A percentile compares a stretch with the other conserved stretches of the same genome.
These are phyloP conservation scores for Pseudocercospora ulei DNA, from an alignment of 2,329 filamentous ascomycete genomes.

Conservation along the genomic window DNA sequence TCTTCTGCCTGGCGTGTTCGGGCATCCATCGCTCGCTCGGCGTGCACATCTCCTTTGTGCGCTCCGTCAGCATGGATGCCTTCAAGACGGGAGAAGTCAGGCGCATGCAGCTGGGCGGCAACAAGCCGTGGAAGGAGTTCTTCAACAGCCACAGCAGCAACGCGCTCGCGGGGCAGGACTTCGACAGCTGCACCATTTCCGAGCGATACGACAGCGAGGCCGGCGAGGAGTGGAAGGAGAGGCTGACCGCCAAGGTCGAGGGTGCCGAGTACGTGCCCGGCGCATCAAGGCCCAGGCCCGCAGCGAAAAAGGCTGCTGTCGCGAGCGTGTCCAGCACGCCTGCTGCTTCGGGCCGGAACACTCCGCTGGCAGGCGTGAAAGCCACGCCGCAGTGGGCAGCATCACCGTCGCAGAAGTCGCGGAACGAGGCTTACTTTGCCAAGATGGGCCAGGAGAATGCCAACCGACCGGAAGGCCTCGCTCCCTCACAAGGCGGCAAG, in stretches of 20 bases:
- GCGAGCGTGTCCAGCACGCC: constrained; percentile 23
- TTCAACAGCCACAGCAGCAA: constrained; percentile 55
- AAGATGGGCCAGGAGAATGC: constrained; percentile 76
- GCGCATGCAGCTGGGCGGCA: constrained; percentile 87
- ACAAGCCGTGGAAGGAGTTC: constrained; percentile 76
- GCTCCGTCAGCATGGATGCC: constrained; percentile 95
- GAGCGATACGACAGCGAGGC: constrained; percentile 83
- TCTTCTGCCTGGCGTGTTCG: constrained; percentile 94
- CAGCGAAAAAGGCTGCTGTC: constrained; percentile 23
- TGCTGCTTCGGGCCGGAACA: constrained; percentile 25
- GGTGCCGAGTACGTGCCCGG: constrained; percentile 69
- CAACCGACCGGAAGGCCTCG: constrained; percentile 58
- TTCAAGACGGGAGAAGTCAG: constrained; percentile 90
- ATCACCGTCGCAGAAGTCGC: constrained; percentile 43
- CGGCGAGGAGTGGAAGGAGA: constrained; percentile 92
- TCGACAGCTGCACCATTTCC: constrained; percentile 80
- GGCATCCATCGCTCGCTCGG: constrained; percentile 89
- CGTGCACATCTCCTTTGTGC: constrained; percentile 96
- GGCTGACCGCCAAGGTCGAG: constrained; percentile 77
- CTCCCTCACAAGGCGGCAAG: constrained; percentile 85
- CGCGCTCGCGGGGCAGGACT: constrained; percentile 44
- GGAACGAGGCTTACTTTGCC: constrained; percentile 85
- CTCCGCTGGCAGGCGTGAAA: constrained; percentile 20
- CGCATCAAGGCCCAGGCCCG: constrained; percentile 18
- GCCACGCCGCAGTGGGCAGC: constrained; percentile 22